A percentile compares a stretch with the other conserved stretches of the same genome.
Evolutionary conservation across 106 monocot genomes (phyloP).

Genomic region (Dendrobium huoshanense): DNA sequence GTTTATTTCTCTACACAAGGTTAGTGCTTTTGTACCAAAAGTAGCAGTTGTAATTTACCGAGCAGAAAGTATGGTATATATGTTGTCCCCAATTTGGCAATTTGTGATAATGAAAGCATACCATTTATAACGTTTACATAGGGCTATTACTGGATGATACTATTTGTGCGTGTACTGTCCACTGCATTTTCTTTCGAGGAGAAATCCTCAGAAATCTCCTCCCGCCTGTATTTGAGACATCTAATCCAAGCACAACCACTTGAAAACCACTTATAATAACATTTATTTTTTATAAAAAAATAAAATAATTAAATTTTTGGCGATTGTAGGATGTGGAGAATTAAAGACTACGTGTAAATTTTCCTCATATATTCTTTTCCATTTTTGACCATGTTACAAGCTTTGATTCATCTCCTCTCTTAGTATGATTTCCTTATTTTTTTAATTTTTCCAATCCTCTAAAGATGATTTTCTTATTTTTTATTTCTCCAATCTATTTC

Average conservation of each 20-base stretch:
- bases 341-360: no score
- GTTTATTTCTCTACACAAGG: constrained; percentile 92
- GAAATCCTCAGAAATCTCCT: background rate
- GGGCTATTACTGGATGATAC: background rate
- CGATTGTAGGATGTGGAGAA: no score
- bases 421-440: no score
- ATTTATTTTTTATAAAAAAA: background rate
- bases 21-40: constrained; percentile 15
- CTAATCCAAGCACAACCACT: background rate
- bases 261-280: background rate
- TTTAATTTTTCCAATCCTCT: no score
- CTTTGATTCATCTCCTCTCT: no score
- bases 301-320: background rate
- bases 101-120: background rate
- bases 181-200: background rate
- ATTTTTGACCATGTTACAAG: no score
- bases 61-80: background rate
- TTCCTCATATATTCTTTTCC: no score
- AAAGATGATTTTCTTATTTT: no score
- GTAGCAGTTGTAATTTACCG: background rate
- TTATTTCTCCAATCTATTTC: no score
- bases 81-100: background rate
- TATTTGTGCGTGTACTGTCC: background rate
- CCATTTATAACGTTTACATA: background rate
- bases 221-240: background rate